Evolutionary conservation across 441 rosid species (phyloP).

Genomic region (Corymbia calophylla): DNA sequence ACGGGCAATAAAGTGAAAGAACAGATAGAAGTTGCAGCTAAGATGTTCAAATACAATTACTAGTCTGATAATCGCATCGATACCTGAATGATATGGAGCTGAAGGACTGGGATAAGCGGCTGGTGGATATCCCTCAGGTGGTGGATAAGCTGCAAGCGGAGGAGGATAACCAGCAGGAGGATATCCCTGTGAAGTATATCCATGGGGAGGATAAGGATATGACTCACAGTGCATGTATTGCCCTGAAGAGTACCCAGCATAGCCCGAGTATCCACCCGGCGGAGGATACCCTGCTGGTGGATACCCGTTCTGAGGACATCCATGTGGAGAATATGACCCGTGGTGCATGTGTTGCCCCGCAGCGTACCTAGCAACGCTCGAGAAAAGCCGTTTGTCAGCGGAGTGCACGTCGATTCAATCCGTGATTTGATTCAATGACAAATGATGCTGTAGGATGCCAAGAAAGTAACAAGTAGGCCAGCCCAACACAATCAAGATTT

Average conservation of each 20-base stretch:
- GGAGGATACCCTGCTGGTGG: slow-evolving; percentile 23
- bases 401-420: slow-evolving; percentile 36
- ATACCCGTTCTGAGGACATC: slow-evolving; percentile 17
- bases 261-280: slow-evolving; percentile 28
- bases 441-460: slow-evolving; percentile 8
- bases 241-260: slow-evolving; percentile 51
- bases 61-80: background rate
- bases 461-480: background rate
- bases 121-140: slow-evolving; percentile 24
- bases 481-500: background rate
- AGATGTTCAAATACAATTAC: background rate
- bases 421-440: slow-evolving; percentile 32
- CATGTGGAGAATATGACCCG: slow-evolving; percentile 25
- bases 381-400: slow-evolving; percentile 57
- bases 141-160: slow-evolving; percentile 13
- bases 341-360: slow-evolving; percentile 26
- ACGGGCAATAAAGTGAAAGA: background rate
- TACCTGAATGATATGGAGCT: slow-evolving; percentile 5
- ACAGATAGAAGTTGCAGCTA: background rate
- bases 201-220: slow-evolving; percentile 18
- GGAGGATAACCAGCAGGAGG: slow-evolving; percentile 32
- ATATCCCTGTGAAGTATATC: slow-evolving; percentile 19
- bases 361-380: slow-evolving; percentile 51
- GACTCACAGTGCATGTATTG: slow-evolving; percentile 23
- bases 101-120: slow-evolving; percentile 31